These are phyloP conservation scores for Hanseniaspora meyeri DNA, from an alignment of 805 yeast species.

Conservation along the genomic window DNA sequence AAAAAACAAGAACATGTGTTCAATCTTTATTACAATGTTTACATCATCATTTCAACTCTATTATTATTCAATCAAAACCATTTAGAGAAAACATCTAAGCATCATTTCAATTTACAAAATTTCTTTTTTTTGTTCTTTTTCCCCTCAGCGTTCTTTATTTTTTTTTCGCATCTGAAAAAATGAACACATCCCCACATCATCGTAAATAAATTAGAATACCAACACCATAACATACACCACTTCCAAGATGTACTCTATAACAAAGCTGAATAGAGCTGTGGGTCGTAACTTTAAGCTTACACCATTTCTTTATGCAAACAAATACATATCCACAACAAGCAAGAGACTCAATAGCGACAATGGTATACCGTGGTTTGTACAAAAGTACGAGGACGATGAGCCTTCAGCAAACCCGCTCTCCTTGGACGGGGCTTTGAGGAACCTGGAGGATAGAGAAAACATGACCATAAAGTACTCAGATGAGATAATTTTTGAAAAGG, in stretches of 20 bases:
- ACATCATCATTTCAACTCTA: no score
- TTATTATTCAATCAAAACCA: no score
- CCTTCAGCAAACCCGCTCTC: neutral
- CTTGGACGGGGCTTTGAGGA: neutral
- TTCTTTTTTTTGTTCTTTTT: no score
- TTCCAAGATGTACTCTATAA: neutral
- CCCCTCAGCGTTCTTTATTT: no score
- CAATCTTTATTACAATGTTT: no score
- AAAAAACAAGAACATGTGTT: no score
- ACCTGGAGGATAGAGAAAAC: neutral
- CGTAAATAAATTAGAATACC: neutral
- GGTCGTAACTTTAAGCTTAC: neutral
- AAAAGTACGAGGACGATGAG: slow-evolving; percentile 6
- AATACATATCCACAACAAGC: neutral
- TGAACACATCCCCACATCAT: neutral
- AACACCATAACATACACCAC: neutral
- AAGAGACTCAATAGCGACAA: neutral
- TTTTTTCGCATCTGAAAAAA: no score
- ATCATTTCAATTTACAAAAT: no score
- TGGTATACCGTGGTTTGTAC: slow-evolving; percentile 10
- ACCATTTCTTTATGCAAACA: neutral
- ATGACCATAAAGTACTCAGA: slow-evolving; percentile 1
- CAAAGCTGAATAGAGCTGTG: neutral
- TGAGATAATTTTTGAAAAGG: neutral
- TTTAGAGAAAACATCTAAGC: no score